phyloP scores from a whole-genome alignment of 257 asterid genomes.

The Lavandula angustifolia region DNA sequence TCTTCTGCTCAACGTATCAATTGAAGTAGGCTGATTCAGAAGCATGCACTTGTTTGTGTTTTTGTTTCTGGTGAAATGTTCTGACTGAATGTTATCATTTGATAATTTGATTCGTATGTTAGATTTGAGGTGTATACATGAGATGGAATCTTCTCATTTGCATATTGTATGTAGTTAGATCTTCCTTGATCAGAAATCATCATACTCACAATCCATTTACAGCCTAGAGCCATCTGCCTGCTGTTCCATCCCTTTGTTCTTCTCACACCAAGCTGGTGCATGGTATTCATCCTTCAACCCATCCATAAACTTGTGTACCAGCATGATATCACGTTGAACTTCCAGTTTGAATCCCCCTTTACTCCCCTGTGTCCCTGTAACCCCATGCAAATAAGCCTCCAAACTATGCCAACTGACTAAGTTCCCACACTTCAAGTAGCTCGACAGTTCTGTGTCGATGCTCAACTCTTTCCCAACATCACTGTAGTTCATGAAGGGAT shows the following conservation, averaged over 20 bases:
- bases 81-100: neutral
- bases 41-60: constrained; percentile 23
- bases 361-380: constrained; percentile 62
- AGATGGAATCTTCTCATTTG: neutral
- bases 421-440: constrained; percentile 58
- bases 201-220: constrained; percentile 46
- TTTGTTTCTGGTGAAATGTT: neutral
- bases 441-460: constrained; percentile 52
- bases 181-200: constrained; percentile 23
- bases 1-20: constrained; percentile 26
- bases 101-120: neutral
- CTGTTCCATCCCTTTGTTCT: constrained; percentile 81
- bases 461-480: constrained; percentile 64
- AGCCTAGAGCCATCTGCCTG: constrained; percentile 71
- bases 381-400: constrained; percentile 75
- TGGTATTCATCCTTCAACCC: constrained; percentile 50
- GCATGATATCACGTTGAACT: constrained; percentile 46
- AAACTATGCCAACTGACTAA: constrained; percentile 57
- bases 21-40: constrained; percentile 18
- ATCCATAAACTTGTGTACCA: constrained; percentile 55
- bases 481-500: constrained; percentile 45
- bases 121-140: constrained; percentile 11
- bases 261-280: constrained; percentile 58
- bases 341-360: constrained; percentile 53
- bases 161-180: neutral